Base-by-base conservation (phyloP, 176 grass and related monocot genomes). In the Calamus simplicifolius region DNA sequence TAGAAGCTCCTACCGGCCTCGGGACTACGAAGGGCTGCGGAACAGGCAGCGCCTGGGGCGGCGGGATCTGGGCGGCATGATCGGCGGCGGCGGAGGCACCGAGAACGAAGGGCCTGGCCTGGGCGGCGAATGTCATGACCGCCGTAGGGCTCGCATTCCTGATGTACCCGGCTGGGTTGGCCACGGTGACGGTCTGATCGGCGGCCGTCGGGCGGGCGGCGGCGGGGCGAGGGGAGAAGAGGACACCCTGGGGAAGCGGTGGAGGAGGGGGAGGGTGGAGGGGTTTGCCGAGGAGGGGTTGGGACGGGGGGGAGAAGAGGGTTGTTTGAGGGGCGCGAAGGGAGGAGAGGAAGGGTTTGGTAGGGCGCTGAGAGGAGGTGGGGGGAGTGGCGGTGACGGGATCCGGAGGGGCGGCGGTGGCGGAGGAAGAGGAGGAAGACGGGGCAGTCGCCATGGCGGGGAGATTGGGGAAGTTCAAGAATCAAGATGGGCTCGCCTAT, bases 261-360 rank as follows among this genome's bases (percentile, higher is more conserved):
- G 59, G 26, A 27, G 60, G 60, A 80, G 49, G 38, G 59, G 64
- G 56, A 71, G 66, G 50, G 61, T 58, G 49, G 27, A 69, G 64
- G 56, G 70, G 62, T 49, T 61, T 58, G 63, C 62, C 63, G 68
- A 69, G 69, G 63, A 66, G 78, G 54, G 73, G 66, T n/a, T 70
- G n/a, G 6, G 68, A 28, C 18, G 59, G 15, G 59, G 49, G 29
- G 5, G 59, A 49, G 28, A 54, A 54, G 15, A 29, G 59, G 49
- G 54, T 50, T 50, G n/a, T 63, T 29, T 29, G 62, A 0, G 73
- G 68, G 13, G 62, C 19, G 5, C 55, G 70, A 56, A 27, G 51
- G 13, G 75, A 64, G 31, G 69, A 80, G 59, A 71, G 69, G 59
- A 65, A 68, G 15, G 81, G 77, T 6, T 67, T 25, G 67, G 61